Evolutionary conservation across 352 stramenopile species (phyloP).

Genomic region (Lagenidium sp.): DNA sequence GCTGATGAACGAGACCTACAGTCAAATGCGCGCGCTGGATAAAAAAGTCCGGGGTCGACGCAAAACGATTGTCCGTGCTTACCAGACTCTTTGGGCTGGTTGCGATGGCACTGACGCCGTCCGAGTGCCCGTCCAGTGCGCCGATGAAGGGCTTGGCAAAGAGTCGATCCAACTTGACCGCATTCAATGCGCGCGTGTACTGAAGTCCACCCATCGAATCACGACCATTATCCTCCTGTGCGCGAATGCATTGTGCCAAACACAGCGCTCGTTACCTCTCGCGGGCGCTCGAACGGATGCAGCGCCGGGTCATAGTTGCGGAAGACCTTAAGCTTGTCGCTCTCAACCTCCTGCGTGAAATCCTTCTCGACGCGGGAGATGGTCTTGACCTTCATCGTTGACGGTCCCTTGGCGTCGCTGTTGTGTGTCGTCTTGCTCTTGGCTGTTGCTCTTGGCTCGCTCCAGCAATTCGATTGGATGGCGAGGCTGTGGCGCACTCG

Average conservation of each 20-base stretch:
- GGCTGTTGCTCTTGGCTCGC: too few relatives aligned
- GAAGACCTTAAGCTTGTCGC: conserved; percentile 92
- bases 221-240: too few relatives aligned
- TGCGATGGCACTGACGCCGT: conserved; percentile 93
- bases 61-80: too few relatives aligned
- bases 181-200: conserved; percentile 96
- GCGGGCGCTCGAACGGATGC: conserved; percentile 90
- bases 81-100: conserved; percentile 88
- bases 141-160: conserved; percentile 99
- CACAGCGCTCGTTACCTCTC: conserved; percentile 24
- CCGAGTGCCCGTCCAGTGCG: conserved; percentile 95
- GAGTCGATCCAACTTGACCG: conserved; percentile 97
- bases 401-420: too few relatives aligned
- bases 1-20: conserved; percentile 62
- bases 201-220: too few relatives aligned
- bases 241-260: background rate
- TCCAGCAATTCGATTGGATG: too few relatives aligned
- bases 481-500: too few relatives aligned
- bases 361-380: conserved; percentile 93
- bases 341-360: conserved; percentile 91
- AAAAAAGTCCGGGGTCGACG: too few relatives aligned
- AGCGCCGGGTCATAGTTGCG: conserved; percentile 96
- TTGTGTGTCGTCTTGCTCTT: too few relatives aligned
- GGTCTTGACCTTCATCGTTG: conserved; percentile 98
- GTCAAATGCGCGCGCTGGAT: too few relatives aligned